Evolutionary conservation across 108 stramenopile species (phyloP), one percentile per base, ranked within the genome.

Genomic region (Parietichytrium sp.): DNA sequence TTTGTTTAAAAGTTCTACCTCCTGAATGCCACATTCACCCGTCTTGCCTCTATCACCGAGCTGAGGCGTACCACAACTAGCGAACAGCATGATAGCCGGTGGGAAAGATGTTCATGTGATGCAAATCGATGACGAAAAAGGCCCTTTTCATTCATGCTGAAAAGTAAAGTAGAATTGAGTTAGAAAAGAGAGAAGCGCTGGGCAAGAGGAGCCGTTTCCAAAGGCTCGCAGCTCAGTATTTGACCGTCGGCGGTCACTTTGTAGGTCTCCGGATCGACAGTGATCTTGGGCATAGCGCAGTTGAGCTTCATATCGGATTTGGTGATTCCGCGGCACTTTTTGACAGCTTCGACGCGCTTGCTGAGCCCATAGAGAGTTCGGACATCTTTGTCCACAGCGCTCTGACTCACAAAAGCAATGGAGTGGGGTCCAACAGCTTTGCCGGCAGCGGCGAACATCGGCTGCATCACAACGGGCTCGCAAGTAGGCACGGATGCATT

Each of bases 401-500:
- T 88, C 45, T 87, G 78, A 45, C 93, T 93, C 10, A 97, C 97
- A 88, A 95, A 98, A 50, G 91, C 93, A 51, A 94, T 80, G 53
- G 78, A 88, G 47, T 87, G 84, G 45, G 84, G 85, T 20, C 81
- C 82, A 2, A 77, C 79, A 47, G 91, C 93, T 36, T 83, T 88
- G 51, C 81, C 88, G 4, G 82, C 83, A 2, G 95, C 94, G 29
- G 93, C 96, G 84, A 94, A 98, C 96, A 97, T 97, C 42, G 95
- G 96, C 27, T 96, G 90, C 97, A 98, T 98, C 55, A 87, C 84
- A 31, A 97, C 96, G 16, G 97, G 97, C 85, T 98, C 93, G 18
- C 96, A 96, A 2, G 97, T 98, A 3, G 97, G 97, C 61, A 98
- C 97, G 54, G 87, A 88, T 27, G 96, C 97, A 80, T 98, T 98